Evolutionary conservation across 306 rosid species (phyloP), one percentile per base, ranked within the genome.

Genomic region (Myrica gale): DNA sequence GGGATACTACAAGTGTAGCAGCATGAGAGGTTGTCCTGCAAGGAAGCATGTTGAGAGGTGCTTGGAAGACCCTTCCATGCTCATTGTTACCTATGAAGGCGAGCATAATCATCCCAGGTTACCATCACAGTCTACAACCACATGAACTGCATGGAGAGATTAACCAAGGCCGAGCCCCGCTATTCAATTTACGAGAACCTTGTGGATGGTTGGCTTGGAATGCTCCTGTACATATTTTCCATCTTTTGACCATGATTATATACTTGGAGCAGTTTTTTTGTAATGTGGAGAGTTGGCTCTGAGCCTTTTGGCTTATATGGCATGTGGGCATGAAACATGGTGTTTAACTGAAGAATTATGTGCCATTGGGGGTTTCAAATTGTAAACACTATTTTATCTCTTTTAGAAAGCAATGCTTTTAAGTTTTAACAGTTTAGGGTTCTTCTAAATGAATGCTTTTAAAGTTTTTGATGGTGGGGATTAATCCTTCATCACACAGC

Each of bases 11-110:
- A 96, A 96, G 82, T 96, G 99, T 81, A 96, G 99, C 88, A 96
- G 99, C 92, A 96, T 96, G 98, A 89, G 99, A 85, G 99, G 99
- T 37, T 96, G 99, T 76, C 99, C 99, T 19, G 99, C 99, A 15
- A 96, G 99, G 86, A 96, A 96, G 85, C 99, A 96, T 60, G 99
- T 96, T 4, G 99, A 96, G 84, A 86, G 98, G 84, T 92, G 96
- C 88, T 88, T 91, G 82, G 98, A 96, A 82, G 97, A 96, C 44
- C 91, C 99, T 17, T 86, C 97, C 12, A 96, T 96, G 99, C 97
- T 96, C 50, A 85, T 87, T 5, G 98, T 96, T 72, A 96, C 98
- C 63, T 96, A 96, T 76, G 99, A 96, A 92, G 98, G 97, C 0
- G 99, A 96, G 81, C 99, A 96, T 73, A 96, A 88, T 85, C 99